Evolutionary conservation across 306 rosid genomes (phyloP), one percentile per base, ranked within the genome.

Genomic region (Lablab purpureus): DNA sequence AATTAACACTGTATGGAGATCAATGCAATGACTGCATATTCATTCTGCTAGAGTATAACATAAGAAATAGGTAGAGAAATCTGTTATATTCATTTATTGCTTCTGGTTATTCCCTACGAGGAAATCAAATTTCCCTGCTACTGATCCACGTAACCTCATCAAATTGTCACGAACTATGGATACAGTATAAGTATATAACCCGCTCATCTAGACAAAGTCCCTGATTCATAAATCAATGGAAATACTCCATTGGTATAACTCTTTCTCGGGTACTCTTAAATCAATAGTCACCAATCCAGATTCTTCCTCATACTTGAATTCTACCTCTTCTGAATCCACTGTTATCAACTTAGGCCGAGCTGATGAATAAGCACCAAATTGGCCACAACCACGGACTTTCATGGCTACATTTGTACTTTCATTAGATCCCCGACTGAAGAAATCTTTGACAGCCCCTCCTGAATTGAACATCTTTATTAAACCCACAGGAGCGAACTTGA

Each of bases 401-500:
- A 90, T 62, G 3, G 15, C 37, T 32, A 88, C 80, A 19, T 45
- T 82, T 2, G 84, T 19, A 21, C 74, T 79, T 81, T 77, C 82
- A 63, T 69, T 72, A 15, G 75, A 67, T 8, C 82, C 85, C 50
- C n/a, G 83, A 6, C 63, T 73, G 49, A 91, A 25, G 49, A 91
- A 25, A 50, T 86, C 91, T 81, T 87, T 74, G 45, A 95, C 83
- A 22, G 99, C 98, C 52, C 98, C 99, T 67, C 99, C 99, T 11
- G 99, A 89, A 58, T 95, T 95, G 82, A 91, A 93, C 98, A 95
- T 95, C 88, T 90, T 88, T 47, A 81, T 64, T 32, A 92, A 85
- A 75, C 97, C 97, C 49, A 94, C 73, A 49, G 99, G 93, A 62
- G 97, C 92, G 67, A 91, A 94, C 64, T 54, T 89, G 13, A 78